Base-by-base conservation (phyloP, 768 basidiomycete species). In the Boletus eberwhitei region DNA sequence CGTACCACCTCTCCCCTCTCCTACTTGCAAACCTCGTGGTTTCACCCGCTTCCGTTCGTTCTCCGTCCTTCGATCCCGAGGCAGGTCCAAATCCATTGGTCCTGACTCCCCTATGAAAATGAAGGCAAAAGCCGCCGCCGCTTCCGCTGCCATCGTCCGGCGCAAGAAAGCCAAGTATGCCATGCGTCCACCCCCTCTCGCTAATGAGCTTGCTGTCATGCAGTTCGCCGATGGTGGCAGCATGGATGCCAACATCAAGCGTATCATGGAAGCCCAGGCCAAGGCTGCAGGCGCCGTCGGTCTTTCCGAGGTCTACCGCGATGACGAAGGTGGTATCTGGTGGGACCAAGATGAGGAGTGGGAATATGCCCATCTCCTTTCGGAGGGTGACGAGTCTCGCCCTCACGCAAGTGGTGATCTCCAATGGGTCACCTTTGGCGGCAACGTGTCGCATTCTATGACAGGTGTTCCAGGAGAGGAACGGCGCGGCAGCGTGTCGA, bases 321-420 rank as follows among this genome's bases (percentile, higher is more conserved):
- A 89, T 52, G 83, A 71, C 0, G 74, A 77, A 24, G 86, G 86
- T 22, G 79, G 81, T 0, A 49, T 88, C 14, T 90, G 87, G 86
- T 78, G 80, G 75, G 88, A 90, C 60, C 80, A 78, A 50, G 85
- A 86, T 12, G 88, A 90, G 66, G 80, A 84, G 62, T 75, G 79
- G 77, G 88, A 90, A 63, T 87, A 83, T 58, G 74, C 77, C 14
- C 84, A 81, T 53, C 77, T 90, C 9, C 75, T 90, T 31, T 73
- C 69, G 41, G 75, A 73, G 24, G 66, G 73, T 14, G 64, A 71
- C 13, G 68, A 64, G 31, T 57, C 60, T 55, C 54, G 58, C 24
- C 59, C 64, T 39, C 55, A 50, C 24, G 63, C 62, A 34, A 61
- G 57, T 21, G 66, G 67, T 48, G 73, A 74, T 46, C 66, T 65